These are phyloP conservation scores for Komagataea norvegica DNA, from an alignment of 1,139 yeast genomes.

Conservation along the genomic window DNA sequence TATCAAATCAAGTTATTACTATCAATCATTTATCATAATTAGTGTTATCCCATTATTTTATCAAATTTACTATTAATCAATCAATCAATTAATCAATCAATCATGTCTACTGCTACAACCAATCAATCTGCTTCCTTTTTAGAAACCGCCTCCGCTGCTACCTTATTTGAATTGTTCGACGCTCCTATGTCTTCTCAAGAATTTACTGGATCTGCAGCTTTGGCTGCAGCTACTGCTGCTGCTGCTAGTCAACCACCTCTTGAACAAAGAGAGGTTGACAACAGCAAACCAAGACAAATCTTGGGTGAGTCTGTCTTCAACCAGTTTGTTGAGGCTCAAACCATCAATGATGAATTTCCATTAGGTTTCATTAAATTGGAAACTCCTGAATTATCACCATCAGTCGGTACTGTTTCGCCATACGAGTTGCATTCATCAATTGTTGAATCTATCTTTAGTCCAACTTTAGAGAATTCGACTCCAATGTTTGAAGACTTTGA, in stretches of 20 bases:
- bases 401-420: slow-evolving; percentile 35
- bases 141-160: slow-evolving; percentile 15
- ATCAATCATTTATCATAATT: slow-evolving; percentile 1
- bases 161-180: slow-evolving; percentile 25
- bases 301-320: slow-evolving; percentile 42
- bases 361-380: slow-evolving; percentile 22
- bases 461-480: slow-evolving; percentile 44
- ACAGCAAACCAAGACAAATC: slow-evolving; percentile 27
- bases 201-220: slow-evolving; percentile 6
- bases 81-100: slow-evolving; percentile 6
- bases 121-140: slow-evolving; percentile 10
- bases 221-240: slow-evolving; percentile 1
- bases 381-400: slow-evolving; percentile 23
- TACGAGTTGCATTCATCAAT: slow-evolving; percentile 54
- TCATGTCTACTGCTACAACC: slow-evolving; percentile 13
- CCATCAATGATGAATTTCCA: slow-evolving; percentile 17
- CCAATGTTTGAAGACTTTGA: slow-evolving; percentile 62
- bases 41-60: slow-evolving; percentile 5
- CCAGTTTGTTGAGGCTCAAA: slow-evolving; percentile 30
- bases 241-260: not conserved
- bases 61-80: slow-evolving; percentile 2
- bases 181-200: slow-evolving; percentile 13
- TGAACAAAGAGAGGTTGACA: slow-evolving; percentile 3
- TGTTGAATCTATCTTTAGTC: slow-evolving; percentile 56
- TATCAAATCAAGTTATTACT: not conserved